Evolutionary conservation across 148 eudicot genomes (phyloP).

Genomic region (Polygonum aviculare): DNA sequence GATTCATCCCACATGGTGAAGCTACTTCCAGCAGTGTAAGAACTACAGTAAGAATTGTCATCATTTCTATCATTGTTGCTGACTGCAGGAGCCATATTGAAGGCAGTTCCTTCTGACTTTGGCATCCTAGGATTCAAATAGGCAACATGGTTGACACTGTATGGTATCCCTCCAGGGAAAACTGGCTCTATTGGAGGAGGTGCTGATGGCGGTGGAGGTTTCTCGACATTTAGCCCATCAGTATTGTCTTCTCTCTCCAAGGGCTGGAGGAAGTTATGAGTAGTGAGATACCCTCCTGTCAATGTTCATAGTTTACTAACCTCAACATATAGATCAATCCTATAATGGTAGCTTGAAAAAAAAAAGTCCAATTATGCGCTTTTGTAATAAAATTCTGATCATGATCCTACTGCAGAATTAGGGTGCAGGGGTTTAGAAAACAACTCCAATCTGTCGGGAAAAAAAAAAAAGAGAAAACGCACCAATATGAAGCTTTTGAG

Average conservation of each 20-base stretch:
- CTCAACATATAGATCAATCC: not conserved
- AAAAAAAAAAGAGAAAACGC: not conserved
- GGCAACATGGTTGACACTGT: conserved; percentile 62
- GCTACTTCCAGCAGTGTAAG: conserved; percentile 60
- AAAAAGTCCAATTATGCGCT: not conserved
- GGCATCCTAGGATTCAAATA: conserved; percentile 47
- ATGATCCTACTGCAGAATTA: not conserved
- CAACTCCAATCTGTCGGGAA: not conserved
- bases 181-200: conserved; percentile 46
- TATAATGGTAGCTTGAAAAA: no score
- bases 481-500: not conserved
- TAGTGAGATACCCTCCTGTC: conserved; percentile 53
- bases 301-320: not conserved
- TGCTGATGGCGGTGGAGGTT: conserved; percentile 36
- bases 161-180: conserved; percentile 81
- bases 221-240: conserved; percentile 36
- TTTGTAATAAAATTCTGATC: not conserved
- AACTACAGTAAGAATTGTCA: conserved; percentile 63
- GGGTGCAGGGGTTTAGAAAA: not conserved
- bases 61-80: conserved; percentile 51
- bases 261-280: conserved; percentile 89
- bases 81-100: conserved; percentile 34
- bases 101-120: conserved; percentile 46
- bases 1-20: conserved; percentile 94
- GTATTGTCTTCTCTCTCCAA: conserved; percentile 48